Base-by-base conservation (phyloP, 1,139 yeast species). In the Kurtzmaniella quercitrusa region DNA sequence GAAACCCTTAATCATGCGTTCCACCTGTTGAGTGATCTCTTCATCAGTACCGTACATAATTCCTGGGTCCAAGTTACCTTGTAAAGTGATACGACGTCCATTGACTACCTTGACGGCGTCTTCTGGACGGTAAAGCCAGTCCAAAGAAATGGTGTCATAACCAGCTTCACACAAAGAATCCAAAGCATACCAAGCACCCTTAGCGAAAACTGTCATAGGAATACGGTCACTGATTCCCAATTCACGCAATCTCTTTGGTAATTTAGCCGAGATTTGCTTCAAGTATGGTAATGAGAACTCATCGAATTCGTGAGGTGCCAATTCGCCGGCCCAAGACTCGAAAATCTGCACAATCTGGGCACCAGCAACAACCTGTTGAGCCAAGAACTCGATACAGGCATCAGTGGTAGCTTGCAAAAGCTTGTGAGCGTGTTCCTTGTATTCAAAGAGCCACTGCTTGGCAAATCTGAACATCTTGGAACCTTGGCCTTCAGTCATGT, bases 401-500 rank as follows among this genome's bases (percentile, higher is more conserved):
- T 88, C 94, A 17, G 97, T 85, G 50, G 84, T 82, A 44, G 84
- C 84, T 60, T 83, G 87, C 50, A 93, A 74, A 47, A 93, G 69
- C 51, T 70, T 65, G 55, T 88, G 89, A 3, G 95, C 68, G 44
- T 80, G 84, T 46, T 81, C 78, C 22, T 95, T 88, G 60, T 82
- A 81, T 56, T 76, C 79, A 69, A 84, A 91, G 47, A 93, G 74
- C 97, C 98, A 91, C 60, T 88, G 86, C 63, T 93, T 89, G 45
- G 89, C 96, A 59, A 76, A 88, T 58, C 96, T 76, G 69, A 87
- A 93, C 74, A 91, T 75, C 61, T 88, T 86, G 9, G 96, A 84
- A 14, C 97, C 96, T 54, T 96, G 97, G 40, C 98, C 98, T 66
- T 93, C 98, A 47, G 93, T 83, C 96, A 93, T 94, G 65, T 94